These are phyloP conservation scores for Domatiomyces catenatus DNA, from an alignment of 2,329 filamentous ascomycete genomes.

Conservation along the genomic window DNA sequence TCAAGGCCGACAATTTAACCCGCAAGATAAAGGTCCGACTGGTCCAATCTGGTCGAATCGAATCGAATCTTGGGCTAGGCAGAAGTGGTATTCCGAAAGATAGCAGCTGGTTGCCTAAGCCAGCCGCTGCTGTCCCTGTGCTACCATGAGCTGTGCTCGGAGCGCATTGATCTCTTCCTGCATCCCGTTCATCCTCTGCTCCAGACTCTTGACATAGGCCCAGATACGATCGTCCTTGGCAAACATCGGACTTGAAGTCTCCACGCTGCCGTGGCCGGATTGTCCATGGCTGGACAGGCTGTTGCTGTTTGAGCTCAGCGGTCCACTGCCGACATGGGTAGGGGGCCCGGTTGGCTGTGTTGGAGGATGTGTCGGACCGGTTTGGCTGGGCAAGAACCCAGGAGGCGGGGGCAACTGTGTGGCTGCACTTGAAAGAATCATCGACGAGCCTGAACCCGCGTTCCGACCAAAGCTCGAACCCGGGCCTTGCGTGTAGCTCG, in stretches of 20 bases:
- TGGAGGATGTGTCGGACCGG: conserved; percentile 21
- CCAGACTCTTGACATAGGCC: conserved; percentile 29
- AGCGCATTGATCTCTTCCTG: conserved; percentile 28
- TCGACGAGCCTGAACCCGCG: conserved; percentile 15
- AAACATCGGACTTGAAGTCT: conserved; percentile 14
- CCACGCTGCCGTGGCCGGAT: conserved; percentile 19
- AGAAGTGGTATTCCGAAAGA: not conserved
- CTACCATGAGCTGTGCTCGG: conserved; percentile 24
- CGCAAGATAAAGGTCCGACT: not conserved
- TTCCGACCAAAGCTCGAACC: conserved; percentile 22
- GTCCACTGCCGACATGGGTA: conserved; percentile 22
- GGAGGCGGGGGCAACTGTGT: conserved; percentile 31
- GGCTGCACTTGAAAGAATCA: conserved; percentile 7
- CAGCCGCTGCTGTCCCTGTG: not conserved
- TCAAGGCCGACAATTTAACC: not conserved
- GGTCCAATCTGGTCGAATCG: not conserved
- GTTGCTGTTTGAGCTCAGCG: conserved; percentile 18
- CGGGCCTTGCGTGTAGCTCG: conserved; percentile 17
- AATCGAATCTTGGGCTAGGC: not conserved
- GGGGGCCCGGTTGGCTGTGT: conserved; percentile 20
- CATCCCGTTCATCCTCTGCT: conserved; percentile 26
- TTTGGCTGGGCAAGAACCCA: conserved; percentile 27
- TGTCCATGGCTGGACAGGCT: conserved; percentile 21
- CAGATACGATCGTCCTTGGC: conserved; percentile 27
- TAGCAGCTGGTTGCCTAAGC: not conserved